Conservation (phyloP, 1,139 yeast genomes). For the Pneumocystis murina region DNA sequence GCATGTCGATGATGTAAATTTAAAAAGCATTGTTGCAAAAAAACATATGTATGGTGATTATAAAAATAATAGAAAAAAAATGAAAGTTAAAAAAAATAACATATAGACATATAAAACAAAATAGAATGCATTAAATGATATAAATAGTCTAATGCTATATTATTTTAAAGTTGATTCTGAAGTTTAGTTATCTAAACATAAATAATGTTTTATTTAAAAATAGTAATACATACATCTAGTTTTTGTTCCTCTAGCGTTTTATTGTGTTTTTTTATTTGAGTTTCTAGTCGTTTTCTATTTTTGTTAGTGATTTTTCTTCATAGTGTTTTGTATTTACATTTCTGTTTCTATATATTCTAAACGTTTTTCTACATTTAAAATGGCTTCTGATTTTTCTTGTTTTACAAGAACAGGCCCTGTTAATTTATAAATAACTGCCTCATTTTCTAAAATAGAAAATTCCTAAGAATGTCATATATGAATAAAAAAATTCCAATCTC, state of each 20-base stretch:
- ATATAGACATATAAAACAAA: background rate
- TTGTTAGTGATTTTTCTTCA: background rate
- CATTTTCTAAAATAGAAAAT: background rate
- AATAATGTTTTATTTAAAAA: background rate
- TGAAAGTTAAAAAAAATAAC: background rate
- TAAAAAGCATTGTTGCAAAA: background rate
- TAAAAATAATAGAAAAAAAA: background rate
- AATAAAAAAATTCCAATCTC: background rate
- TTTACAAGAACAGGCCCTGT: background rate
- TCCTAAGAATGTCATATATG: background rate
- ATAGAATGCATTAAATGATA: background rate
- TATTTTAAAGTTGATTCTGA: background rate
- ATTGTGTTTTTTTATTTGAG: background rate
- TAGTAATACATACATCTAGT: background rate
- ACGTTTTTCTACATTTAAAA: background rate
- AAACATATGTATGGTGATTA: background rate
- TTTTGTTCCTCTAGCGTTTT: background rate
- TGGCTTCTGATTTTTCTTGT: slow-evolving; percentile 1
- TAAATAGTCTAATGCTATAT: background rate
- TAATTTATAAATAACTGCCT: background rate
- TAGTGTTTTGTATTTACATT: background rate
- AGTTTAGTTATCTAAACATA: background rate
- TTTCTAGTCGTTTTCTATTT: background rate
- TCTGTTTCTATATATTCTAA: background rate
- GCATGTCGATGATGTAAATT: background rate